Percentiles rank a stretch among this genome's conserved stretches.
phyloP scores from a whole-genome alignment of 306 rosid genomes.

The Mimosa bimucronata region DNA sequence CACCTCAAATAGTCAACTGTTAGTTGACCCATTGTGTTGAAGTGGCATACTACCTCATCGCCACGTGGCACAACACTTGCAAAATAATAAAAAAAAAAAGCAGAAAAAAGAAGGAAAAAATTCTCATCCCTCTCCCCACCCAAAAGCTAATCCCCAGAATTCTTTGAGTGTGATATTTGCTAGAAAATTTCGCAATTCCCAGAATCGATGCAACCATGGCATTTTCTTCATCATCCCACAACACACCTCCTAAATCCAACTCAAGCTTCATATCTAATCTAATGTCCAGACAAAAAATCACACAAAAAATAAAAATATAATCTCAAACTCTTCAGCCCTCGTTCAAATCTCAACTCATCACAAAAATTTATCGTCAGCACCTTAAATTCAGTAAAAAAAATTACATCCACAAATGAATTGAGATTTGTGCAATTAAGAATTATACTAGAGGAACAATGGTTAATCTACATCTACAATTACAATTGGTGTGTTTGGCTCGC shows the following conservation, averaged over 20 bases:
- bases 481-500: too few relatives aligned
- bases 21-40: too few relatives aligned
- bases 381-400: slow-evolving; percentile 7
- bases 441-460: too few relatives aligned
- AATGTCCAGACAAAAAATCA: slow-evolving; percentile 27
- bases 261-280: slow-evolving; percentile 58
- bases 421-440: too few relatives aligned
- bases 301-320: not conserved
- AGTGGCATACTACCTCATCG: too few relatives aligned
- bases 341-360: slow-evolving; percentile 51
- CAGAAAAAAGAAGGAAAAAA: too few relatives aligned
- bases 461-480: too few relatives aligned
- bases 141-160: slow-evolving; percentile 76
- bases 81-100: too few relatives aligned
- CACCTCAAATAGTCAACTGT: too few relatives aligned
- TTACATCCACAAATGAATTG: slow-evolving; percentile 27
- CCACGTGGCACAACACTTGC: too few relatives aligned
- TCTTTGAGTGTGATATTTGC: slow-evolving; percentile 75
- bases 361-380: slow-evolving; percentile 8
- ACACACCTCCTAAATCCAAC: slow-evolving; percentile 54
- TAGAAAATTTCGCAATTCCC: slow-evolving; percentile 94
- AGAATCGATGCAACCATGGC: slow-evolving; percentile 69
- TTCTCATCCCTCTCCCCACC: slow-evolving; percentile 99
- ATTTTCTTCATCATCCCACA: slow-evolving; percentile 72
- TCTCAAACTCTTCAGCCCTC: slow-evolving; percentile 36